Evolutionary conservation across 2,329 filamentous ascomycete species (phyloP), one percentile per base, ranked within the genome.

Genomic region (Calonectria fujianensis): DNA sequence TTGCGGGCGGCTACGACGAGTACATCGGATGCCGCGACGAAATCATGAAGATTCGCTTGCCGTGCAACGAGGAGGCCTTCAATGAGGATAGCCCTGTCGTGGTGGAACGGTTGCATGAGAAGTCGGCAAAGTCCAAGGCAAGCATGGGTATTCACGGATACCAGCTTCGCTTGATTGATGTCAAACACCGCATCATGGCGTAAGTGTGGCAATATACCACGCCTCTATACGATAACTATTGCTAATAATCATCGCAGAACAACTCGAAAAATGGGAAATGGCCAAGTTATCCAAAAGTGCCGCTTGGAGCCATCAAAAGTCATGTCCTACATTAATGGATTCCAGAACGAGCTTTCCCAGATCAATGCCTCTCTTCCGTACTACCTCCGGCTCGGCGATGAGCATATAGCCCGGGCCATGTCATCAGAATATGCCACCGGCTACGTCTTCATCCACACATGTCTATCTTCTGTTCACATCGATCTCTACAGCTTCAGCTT

Each of bases 1-100:
- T 86, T 14, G 85, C 85, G 1, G 85, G 83, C 2, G 85, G 85
- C 1, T 87, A 85, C 59, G 85, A 86, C 32, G 85, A 86, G 64
- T 86, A 87, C 71, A 82, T 87, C 27, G 80, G 81, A 16, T 84
- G 83, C 39, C 82, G 83, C 14, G 81, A 83, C 8, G 83, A 86
- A 18, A 83, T 83, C 39, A 85, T 86, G 84, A 84, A 83, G 72
- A 83, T 87, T 10, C 79, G 83, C 2, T 74, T 86, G 27, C 85
- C 85, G 9, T 85, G 84, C 67, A 78, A 78, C 20, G 82, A 86
- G 69, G 74, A 80, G 3, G 81, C 82, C 3, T 85, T 85, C 59
- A 80, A 79, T 24, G 82, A 85, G 35, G 81, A 82, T 72, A 77
- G 78, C 11, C 78, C 82, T 7, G 81, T 85, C 20, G 74, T 78